Percentiles rank a stretch among this genome's conserved stretches.
These are phyloP conservation scores for Rhizopus arrhizus DNA, from an alignment of 371 early-diverging fungal genomes.

Conservation along the genomic window DNA sequence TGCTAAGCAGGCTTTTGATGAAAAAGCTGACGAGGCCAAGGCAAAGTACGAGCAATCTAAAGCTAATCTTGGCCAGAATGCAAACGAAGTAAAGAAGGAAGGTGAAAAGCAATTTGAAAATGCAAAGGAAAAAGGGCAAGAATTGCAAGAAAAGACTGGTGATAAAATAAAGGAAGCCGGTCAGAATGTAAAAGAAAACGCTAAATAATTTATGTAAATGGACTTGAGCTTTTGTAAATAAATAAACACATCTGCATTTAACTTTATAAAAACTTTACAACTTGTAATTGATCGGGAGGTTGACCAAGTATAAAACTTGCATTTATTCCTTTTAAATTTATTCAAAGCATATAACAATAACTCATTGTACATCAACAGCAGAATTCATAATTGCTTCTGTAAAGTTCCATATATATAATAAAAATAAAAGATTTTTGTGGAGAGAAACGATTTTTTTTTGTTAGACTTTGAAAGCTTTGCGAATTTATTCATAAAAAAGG, in stretches of 20 bases:
- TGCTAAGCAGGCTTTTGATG: constrained; percentile 1
- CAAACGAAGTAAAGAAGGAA: constrained; percentile 13
- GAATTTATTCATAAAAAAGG: too few species aligned
- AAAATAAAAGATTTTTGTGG: too few species aligned
- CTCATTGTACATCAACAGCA: too few species aligned
- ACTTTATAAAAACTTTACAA: too few species aligned
- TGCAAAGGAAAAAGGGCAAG: constrained; percentile 24
- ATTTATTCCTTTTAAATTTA: too few species aligned
- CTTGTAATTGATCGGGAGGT: too few species aligned
- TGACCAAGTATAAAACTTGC: too few species aligned
- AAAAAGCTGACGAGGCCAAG: constrained; percentile 21
- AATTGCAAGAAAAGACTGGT: constrained; percentile 22
- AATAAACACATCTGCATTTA: background rate
- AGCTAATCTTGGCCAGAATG: constrained; percentile 9
- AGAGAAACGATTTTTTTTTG: too few species aligned
- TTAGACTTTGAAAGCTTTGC: too few species aligned
- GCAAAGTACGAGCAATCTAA: constrained; percentile 18
- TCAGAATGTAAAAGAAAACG: constrained; percentile 18
- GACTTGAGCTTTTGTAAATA: constrained; percentile 7
- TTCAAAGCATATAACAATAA: too few species aligned
- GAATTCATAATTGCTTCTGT: too few species aligned
- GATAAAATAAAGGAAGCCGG: constrained; percentile 28
- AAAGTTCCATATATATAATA: too few species aligned
- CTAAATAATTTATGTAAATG: constrained; percentile 8
- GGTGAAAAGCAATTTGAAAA: constrained; percentile 12